These are phyloP conservation scores for Lecanosticta acicola DNA, from an alignment of 2,329 filamentous ascomycete species.

Conservation along the genomic window DNA sequence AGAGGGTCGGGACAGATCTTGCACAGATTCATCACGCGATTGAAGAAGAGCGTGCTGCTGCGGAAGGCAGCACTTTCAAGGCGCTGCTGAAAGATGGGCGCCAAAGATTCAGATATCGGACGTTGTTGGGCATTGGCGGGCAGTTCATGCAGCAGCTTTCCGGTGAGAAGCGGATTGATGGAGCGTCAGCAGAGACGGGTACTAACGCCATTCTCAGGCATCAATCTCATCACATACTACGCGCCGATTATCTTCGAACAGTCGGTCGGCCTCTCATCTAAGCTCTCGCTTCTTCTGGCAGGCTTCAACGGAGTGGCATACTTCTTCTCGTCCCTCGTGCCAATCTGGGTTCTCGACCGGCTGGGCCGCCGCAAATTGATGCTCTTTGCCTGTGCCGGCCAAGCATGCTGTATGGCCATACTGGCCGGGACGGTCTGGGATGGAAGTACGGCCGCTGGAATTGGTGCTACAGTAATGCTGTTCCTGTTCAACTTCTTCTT, in stretches of 20 bases:
- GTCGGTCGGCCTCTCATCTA: slow-evolving; percentile 10
- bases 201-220: slow-evolving; percentile 11
- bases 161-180: slow-evolving; percentile 15
- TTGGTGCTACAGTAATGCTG: slow-evolving; percentile 40
- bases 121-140: slow-evolving; percentile 25
- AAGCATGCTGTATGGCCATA: slow-evolving; percentile 42
- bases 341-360: slow-evolving; percentile 61
- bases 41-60: slow-evolving; percentile 26
- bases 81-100: slow-evolving; percentile 40
- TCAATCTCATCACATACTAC: slow-evolving; percentile 26
- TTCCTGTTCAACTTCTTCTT: slow-evolving; percentile 36
- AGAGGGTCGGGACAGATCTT: slow-evolving; percentile 25
- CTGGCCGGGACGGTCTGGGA: slow-evolving; percentile 42
- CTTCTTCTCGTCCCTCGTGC: slow-evolving; percentile 22
- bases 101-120: slow-evolving; percentile 39
- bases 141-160: slow-evolving; percentile 42
- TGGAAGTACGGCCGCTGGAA: slow-evolving; percentile 35
- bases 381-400: slow-evolving; percentile 30
- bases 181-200: slow-evolving; percentile 7
- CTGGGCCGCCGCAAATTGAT: slow-evolving; percentile 46
- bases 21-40: slow-evolving; percentile 46
- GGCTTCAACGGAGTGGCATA: slow-evolving; percentile 22
- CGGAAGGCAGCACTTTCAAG: slow-evolving; percentile 26
- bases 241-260: slow-evolving; percentile 37
- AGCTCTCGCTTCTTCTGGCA: slow-evolving; percentile 18